A percentile compares a stretch with the other conserved stretches of the same genome.
phyloP scores from a whole-genome alignment of 208 protist genomes.

The Phytomonas francai region DNA sequence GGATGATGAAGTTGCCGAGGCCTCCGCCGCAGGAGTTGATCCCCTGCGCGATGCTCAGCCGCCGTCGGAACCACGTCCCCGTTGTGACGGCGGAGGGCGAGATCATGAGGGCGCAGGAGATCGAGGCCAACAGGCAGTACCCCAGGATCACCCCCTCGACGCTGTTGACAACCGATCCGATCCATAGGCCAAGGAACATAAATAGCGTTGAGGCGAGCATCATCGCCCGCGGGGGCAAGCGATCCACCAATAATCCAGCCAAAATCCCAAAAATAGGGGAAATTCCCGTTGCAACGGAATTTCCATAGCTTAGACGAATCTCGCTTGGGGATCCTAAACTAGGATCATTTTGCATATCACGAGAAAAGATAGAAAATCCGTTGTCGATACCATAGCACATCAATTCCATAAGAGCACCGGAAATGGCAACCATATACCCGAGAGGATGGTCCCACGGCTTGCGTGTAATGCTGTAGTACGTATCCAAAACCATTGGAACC shows the following conservation, averaged over 20 bases:
- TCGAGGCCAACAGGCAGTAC: slow-evolving; percentile 69
- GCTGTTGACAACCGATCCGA: slow-evolving; percentile 50
- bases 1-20: slow-evolving; percentile 62
- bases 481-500: no score
- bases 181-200: slow-evolving; percentile 53
- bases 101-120: slow-evolving; percentile 69
- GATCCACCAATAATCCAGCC: slow-evolving; percentile 65
- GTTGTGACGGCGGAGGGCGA: slow-evolving; percentile 65
- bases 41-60: slow-evolving; percentile 55
- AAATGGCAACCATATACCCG: slow-evolving; percentile 70
- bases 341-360: slow-evolving; percentile 61
- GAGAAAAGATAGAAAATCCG: slow-evolving; percentile 72
- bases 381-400: slow-evolving; percentile 83
- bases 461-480: slow-evolving; percentile 14
- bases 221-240: slow-evolving; percentile 61
- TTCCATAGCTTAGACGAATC: slow-evolving; percentile 67
- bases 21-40: slow-evolving; percentile 76
- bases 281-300: slow-evolving; percentile 64
- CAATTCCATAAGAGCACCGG: slow-evolving; percentile 73
- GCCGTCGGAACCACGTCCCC: slow-evolving; percentile 57
- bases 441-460: slow-evolving; percentile 67
- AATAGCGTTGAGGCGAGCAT: slow-evolving; percentile 47
- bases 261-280: slow-evolving; percentile 68
- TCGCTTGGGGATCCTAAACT: slow-evolving; percentile 55
- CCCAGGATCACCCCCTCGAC: slow-evolving; percentile 48